phyloP scores from a whole-genome alignment of 2,329 filamentous ascomycete genomes.

The Aspergillus arachidicola region DNA sequence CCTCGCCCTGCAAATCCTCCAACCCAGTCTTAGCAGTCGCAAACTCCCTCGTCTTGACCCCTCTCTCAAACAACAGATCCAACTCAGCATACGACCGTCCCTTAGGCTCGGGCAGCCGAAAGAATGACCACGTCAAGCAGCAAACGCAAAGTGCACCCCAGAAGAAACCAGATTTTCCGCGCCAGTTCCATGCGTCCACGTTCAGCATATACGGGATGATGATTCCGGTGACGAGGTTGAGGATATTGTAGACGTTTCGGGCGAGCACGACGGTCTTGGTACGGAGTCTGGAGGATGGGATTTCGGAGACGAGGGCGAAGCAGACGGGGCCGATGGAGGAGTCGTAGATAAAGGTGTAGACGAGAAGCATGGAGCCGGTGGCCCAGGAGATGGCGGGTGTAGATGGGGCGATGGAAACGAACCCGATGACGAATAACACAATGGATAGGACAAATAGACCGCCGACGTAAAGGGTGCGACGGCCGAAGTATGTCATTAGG shows the following conservation, averaged over 20 bases:
- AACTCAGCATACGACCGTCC: constrained; percentile 80
- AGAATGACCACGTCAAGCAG: constrained; percentile 76
- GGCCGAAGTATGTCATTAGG: constrained; percentile 40
- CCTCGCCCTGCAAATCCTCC: neutral
- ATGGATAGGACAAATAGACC: constrained; percentile 25
- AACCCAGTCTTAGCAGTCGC: constrained; percentile 4
- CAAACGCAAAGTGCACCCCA: constrained; percentile 74
- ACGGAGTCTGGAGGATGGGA: constrained; percentile 57
- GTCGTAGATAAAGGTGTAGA: constrained; percentile 58
- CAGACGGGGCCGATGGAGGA: constrained; percentile 58
- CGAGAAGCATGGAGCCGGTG: constrained; percentile 52
- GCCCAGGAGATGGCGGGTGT: constrained; percentile 34
- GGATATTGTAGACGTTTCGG: constrained; percentile 45
- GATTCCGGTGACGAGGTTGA: constrained; percentile 60
- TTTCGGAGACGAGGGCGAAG: constrained; percentile 56
- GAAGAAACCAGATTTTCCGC: constrained; percentile 80
- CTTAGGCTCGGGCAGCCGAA: constrained; percentile 72
- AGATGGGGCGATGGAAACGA: constrained; percentile 20
- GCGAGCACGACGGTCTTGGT: constrained; percentile 58
- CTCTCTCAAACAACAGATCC: constrained; percentile 75
- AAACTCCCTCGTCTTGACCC: constrained; percentile 27
- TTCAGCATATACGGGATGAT: constrained; percentile 89
- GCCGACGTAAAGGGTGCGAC: constrained; percentile 42
- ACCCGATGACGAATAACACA: constrained; percentile 30
- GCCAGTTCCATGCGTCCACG: constrained; percentile 78